Evolutionary conservation across 1,284 basidiomycete genomes (phyloP).

Genomic region (Prillingera fragicola): DNA sequence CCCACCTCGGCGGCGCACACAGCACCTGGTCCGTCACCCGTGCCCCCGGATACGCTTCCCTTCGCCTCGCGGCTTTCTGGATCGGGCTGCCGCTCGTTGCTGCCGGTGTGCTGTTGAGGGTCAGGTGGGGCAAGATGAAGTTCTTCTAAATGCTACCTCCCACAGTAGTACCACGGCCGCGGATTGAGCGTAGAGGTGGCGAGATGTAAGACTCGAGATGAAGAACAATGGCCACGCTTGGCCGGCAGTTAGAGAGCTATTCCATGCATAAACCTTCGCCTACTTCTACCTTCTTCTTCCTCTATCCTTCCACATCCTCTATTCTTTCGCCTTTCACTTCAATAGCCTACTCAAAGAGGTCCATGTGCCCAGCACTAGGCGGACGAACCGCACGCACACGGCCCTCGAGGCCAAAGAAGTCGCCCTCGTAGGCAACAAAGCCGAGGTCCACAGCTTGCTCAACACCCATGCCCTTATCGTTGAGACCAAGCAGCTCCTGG

Average conservation of each 20-base stretch:
- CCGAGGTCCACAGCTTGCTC: slow-evolving; percentile 46
- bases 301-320: too few species aligned
- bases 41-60: not conserved
- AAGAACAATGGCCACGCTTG: too few species aligned
- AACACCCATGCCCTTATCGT: not conserved
- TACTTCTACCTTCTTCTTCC: too few species aligned
- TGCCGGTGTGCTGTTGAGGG: slow-evolving; percentile 28
- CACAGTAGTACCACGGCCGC: too few species aligned
- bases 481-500: slow-evolving; percentile 60
- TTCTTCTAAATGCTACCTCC: slow-evolving; percentile 6
- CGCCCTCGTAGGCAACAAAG: slow-evolving; percentile 60
- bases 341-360: too few species aligned
- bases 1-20: slow-evolving; percentile 38
- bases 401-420: slow-evolving; percentile 33
- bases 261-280: too few species aligned
- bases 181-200: too few species aligned
- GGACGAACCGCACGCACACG: slow-evolving; percentile 33
- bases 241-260: too few species aligned
- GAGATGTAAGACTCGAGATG: too few species aligned
- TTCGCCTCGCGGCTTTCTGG: slow-evolving; percentile 36
- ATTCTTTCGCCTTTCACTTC: too few species aligned
- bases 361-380: slow-evolving; percentile 18
- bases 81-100: slow-evolving; percentile 36
- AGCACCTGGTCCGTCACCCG: slow-evolving; percentile 29
- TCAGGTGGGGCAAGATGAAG: slow-evolving; percentile 36